These are phyloP conservation scores for Schizochytrium sp. DNA, from an alignment of 108 stramenopile genomes.

Conservation along the genomic window DNA sequence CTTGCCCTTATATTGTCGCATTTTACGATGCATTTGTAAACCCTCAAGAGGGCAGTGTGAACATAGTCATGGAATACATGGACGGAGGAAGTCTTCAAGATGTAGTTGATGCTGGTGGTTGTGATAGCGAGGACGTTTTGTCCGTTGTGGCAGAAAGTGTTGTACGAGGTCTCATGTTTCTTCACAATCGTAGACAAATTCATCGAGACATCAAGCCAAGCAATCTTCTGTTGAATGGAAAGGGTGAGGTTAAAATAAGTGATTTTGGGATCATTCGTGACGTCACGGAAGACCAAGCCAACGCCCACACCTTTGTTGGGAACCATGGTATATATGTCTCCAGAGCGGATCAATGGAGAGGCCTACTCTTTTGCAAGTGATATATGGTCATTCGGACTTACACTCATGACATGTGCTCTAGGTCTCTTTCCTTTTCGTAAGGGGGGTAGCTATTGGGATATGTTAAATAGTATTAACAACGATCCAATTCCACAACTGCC, in stretches of 20 bases:
- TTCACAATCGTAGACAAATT: slow-evolving; percentile 64
- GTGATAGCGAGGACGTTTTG: slow-evolving; percentile 63
- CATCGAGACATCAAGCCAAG: slow-evolving; percentile 74
- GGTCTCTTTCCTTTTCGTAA: slow-evolving; percentile 79
- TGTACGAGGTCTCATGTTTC: slow-evolving; percentile 63
- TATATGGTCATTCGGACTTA: slow-evolving; percentile 84
- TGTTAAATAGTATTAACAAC: slow-evolving; percentile 58
- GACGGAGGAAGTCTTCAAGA: slow-evolving; percentile 75
- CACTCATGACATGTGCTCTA: slow-evolving; percentile 89
- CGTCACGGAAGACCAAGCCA: slow-evolving; percentile 63
- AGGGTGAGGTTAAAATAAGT: slow-evolving; percentile 70
- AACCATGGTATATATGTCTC: slow-evolving; percentile 80
- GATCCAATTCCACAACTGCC: slow-evolving; percentile 46
- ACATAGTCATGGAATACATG: slow-evolving; percentile 76
- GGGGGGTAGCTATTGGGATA: slow-evolving; percentile 52
- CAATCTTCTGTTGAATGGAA: slow-evolving; percentile 68
- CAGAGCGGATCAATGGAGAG: slow-evolving; percentile 75
- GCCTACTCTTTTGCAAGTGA: slow-evolving; percentile 71
- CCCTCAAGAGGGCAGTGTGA: slow-evolving; percentile 66
- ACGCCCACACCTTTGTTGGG: slow-evolving; percentile 77
- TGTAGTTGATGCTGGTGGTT: slow-evolving; percentile 68
- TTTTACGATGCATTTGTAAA: slow-evolving; percentile 77
- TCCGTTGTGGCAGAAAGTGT: slow-evolving; percentile 56
- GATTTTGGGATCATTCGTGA: slow-evolving; percentile 73
- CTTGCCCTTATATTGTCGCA: slow-evolving; percentile 71